A percentile compares a stretch with the other conserved stretches of the same genome.
Evolutionary conservation across 805 yeast species (phyloP).

Genomic region (Ogataea minuta): DNA sequence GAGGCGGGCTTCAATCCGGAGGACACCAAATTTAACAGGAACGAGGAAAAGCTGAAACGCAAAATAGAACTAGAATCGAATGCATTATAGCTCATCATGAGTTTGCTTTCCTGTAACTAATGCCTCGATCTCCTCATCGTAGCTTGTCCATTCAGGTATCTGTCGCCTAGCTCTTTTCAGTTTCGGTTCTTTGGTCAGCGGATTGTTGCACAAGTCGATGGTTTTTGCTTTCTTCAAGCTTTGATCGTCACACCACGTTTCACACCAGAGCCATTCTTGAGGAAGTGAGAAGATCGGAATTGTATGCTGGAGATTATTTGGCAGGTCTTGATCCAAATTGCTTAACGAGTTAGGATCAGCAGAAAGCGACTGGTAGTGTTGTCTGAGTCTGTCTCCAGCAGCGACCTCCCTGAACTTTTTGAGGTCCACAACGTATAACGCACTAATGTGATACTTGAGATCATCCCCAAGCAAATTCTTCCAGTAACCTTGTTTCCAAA

Average conservation of each 20-base stretch:
- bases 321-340: conserved; percentile 87
- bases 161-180: conserved; percentile 71
- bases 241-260: conserved; percentile 82
- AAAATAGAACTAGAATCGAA: conserved; percentile 17
- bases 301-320: conserved; percentile 75
- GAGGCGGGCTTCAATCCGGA: conserved; percentile 89
- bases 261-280: conserved; percentile 91
- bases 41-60: conserved; percentile 56
- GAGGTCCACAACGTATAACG: conserved; percentile 79
- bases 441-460: conserved; percentile 76
- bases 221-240: conserved; percentile 63
- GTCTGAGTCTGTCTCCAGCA: conserved; percentile 79
- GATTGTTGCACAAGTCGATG: conserved; percentile 82
- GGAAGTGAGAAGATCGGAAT: conserved; percentile 72
- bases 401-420: conserved; percentile 56
- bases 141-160: conserved; percentile 72
- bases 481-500: conserved; percentile 97
- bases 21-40: conserved; percentile 66
- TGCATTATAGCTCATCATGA: conserved; percentile 19
- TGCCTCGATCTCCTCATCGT: conserved; percentile 53
- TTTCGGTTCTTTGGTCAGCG: conserved; percentile 76
- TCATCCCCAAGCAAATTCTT: conserved; percentile 52
- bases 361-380: conserved; percentile 80
- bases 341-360: conserved; percentile 76
- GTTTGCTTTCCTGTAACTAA: conserved; percentile 16